Conservation (phyloP, 2,329 filamentous ascomycete genomes). For the Coniochaeta sp. region DNA sequence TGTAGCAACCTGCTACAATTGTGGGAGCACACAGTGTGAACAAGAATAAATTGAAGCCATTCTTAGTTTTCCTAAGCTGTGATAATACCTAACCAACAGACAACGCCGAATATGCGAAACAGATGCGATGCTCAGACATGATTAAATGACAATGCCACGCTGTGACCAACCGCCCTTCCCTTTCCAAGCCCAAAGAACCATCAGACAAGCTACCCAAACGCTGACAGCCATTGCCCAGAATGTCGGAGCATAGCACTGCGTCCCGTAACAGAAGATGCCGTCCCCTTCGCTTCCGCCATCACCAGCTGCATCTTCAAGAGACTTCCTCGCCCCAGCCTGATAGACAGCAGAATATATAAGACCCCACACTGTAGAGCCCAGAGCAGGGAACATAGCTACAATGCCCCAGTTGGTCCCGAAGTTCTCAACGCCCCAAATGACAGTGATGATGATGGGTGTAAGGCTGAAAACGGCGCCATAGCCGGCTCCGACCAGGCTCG, state of each 20-base stretch:
- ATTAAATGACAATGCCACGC: constrained; percentile 60
- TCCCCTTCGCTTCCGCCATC: constrained; percentile 25
- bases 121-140: neutral
- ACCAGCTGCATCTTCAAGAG: constrained; percentile 21
- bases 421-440: constrained; percentile 98
- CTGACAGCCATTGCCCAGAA: constrained; percentile 83
- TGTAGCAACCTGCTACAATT: neutral
- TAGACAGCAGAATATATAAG: constrained; percentile 80
- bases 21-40: neutral
- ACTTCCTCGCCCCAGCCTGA: constrained; percentile 52
- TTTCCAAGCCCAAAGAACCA: constrained; percentile 77
- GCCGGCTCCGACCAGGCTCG: constrained; percentile 75
- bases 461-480: constrained; percentile 90
- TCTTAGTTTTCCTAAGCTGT: neutral
- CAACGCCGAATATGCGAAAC: neutral
- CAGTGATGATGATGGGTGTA: constrained; percentile 86
- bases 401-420: constrained; percentile 98
- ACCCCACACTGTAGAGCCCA: constrained; percentile 85
- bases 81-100: neutral
- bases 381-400: constrained; percentile 81
- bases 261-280: constrained; percentile 69
- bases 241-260: constrained; percentile 68
- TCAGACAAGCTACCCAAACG: constrained; percentile 66
- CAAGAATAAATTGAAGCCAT: neutral
- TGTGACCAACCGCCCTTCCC: constrained; percentile 67